Evolutionary conservation across 257 asterid species (phyloP).

Genomic region (Rhazya stricta): DNA sequence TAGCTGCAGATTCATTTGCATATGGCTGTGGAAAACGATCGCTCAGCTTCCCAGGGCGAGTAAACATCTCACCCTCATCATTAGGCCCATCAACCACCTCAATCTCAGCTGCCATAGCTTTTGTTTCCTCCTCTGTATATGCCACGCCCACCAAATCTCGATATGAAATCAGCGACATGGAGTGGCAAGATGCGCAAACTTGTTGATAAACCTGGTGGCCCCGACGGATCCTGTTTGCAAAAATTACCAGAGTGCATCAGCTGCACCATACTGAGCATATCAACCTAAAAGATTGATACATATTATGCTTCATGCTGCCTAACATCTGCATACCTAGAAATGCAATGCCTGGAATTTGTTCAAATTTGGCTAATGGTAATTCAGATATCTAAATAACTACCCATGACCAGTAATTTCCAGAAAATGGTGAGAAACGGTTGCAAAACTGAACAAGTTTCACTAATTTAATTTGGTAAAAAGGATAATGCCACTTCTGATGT

Average conservation of each 20-base stretch:
- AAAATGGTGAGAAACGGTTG: neutral
- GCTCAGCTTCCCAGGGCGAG: constrained; percentile 88
- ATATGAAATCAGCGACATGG: constrained; percentile 71
- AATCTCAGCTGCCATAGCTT: constrained; percentile 94
- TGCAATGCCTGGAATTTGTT: neutral
- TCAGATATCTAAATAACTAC: neutral
- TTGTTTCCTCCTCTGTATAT: constrained; percentile 87
- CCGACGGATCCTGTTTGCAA: constrained; percentile 29
- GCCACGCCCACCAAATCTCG: constrained; percentile 89
- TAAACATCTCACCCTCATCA: constrained; percentile 92
- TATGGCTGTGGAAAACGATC: constrained; percentile 92
- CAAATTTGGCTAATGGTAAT: neutral
- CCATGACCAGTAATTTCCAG: neutral
- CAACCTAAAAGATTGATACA: neutral
- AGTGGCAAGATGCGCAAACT: constrained; percentile 86
- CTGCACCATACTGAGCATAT: neutral
- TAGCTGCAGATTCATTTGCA: constrained; percentile 78
- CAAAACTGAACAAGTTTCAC: neutral
- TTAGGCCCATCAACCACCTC: constrained; percentile 92
- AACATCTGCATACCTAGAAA: neutral
- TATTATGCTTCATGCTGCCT: neutral
- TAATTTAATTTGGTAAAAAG: neutral
- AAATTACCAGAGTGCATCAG: constrained; percentile 6
- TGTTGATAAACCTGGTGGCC: constrained; percentile 57
- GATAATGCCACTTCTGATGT: neutral